Evolutionary conservation across 192 early-diverging fungal genomes (phyloP), one percentile per base, ranked within the genome.

Genomic region (Phlyctochytrium planicorne): DNA sequence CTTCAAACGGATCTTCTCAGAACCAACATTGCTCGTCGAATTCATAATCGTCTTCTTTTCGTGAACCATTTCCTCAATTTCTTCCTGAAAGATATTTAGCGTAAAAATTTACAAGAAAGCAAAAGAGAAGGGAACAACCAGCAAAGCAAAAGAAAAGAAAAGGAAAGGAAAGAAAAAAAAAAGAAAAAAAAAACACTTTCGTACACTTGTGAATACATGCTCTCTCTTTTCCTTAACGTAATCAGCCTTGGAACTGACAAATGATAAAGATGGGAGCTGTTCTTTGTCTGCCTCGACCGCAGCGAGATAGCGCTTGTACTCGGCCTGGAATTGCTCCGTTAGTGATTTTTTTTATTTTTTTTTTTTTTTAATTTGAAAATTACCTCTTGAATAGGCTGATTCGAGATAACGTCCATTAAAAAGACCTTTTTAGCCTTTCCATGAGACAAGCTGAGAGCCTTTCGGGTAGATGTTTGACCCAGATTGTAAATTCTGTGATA

Each of bases 351-450:
- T 31, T 16, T 20, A 62, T 20, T 0, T 20, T 34, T 6, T 14
- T 20, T 34, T 14, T n/a, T n/a, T n/a, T n/a, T n/a, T n/a, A n/a
- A n/a, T n/a, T n/a, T n/a, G n/a, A n/a, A n/a, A 12, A 14, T 33
- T 70, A 80, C 84, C 56, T 85, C 74, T 27, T 85, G 88, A 31
- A 92, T 79, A 30, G 83, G 66, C 57, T 75, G 70, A 63, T 94
- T 94, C 1, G 93, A 94, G 12, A 94, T 77, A 32, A 83, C 84
- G 61, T 90, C 87, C 87, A 92, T 93, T 4, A 84, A 83, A 68
- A 90, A 92, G 24, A 71, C 74, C 52, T 84, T 87, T 65, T 87
- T 82, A 17, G 84, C 73, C 34, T 86, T 80, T 30, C 91, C 93
- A 68, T 91, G 90, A 37, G 80, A 83, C 33, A 92, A 76, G 16